phyloP scores from a whole-genome alignment of 495 filamentous ascomycete species.

The Podospora pseudoanserina region DNA sequence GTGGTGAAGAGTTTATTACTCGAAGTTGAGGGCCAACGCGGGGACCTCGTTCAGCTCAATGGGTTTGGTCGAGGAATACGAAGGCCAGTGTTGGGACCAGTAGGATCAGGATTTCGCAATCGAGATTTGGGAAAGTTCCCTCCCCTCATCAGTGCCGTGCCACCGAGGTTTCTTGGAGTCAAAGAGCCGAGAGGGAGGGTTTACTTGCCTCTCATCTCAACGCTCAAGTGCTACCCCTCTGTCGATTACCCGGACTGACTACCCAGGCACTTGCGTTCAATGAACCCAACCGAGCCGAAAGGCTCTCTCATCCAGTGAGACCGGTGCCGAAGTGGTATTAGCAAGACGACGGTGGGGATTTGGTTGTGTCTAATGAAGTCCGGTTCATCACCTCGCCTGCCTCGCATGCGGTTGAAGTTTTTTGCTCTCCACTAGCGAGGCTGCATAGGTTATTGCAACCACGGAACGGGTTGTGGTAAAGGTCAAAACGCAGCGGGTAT shows the following conservation, averaged over 20 bases:
- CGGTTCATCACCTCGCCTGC: neutral
- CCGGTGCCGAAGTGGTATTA: neutral
- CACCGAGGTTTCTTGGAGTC: neutral
- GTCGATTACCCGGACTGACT: neutral
- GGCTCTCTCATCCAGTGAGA: neutral
- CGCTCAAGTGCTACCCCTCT: neutral
- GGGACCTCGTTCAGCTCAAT: neutral
- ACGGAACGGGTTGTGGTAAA: neutral
- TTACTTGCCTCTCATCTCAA: neutral
- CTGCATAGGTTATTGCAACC: neutral
- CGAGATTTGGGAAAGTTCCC: neutral
- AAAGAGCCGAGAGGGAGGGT: neutral
- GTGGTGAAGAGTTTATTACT: neutral
- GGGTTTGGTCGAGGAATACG: neutral
- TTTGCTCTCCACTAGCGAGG: too few relatives aligned
- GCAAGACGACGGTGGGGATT: neutral
- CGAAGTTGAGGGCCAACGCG: neutral
- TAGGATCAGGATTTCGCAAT: neutral
- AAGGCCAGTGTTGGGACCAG: neutral
- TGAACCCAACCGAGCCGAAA: neutral
- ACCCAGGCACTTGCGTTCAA: neutral
- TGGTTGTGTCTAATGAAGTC: neutral
- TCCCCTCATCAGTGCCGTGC: neutral
- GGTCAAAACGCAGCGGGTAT: neutral
- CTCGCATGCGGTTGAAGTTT: neutral